Conservation (phyloP, 1,284 basidiomycete species). For the Papiliotrema flavescens region DNA sequence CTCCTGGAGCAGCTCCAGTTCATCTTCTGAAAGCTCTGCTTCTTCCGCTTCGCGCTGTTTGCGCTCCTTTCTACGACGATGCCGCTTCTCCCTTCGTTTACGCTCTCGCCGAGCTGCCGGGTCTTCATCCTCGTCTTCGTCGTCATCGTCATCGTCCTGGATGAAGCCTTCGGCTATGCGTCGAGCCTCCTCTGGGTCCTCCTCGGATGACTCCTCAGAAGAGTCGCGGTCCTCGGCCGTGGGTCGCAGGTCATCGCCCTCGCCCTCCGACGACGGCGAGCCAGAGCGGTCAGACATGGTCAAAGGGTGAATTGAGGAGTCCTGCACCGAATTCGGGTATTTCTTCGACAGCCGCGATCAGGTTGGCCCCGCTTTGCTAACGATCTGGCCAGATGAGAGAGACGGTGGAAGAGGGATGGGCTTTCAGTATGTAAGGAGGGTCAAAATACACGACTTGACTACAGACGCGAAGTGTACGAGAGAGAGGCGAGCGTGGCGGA, state of each 20-base stretch:
- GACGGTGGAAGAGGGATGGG: too few species aligned
- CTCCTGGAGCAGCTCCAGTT: constrained; percentile 89
- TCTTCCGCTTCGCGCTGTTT: constrained; percentile 17
- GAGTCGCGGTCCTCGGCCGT: constrained; percentile 47
- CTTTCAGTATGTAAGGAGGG: too few species aligned
- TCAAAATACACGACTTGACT: too few species aligned
- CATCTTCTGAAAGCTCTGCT: constrained; percentile 69
- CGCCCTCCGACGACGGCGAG: constrained; percentile 44
- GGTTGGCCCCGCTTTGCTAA: too few species aligned
- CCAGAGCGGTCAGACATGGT: constrained; percentile 37
- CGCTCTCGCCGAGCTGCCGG: constrained; percentile 23
- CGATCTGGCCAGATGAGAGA: too few species aligned
- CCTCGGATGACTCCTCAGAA: constrained; percentile 49
- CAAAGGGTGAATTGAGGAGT: not conserved
- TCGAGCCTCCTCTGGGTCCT: constrained; percentile 46
- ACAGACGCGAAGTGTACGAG: too few species aligned
- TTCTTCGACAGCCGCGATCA: too few species aligned
- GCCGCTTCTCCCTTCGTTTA: constrained; percentile 33
- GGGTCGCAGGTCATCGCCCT: constrained; percentile 48
- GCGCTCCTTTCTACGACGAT: constrained; percentile 37
- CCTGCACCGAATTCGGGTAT: not conserved
- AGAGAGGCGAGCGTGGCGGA: too few species aligned
- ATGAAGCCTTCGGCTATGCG: constrained; percentile 49
- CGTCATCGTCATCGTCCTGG: constrained; percentile 46
- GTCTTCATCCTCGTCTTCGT: constrained; percentile 39